These are phyloP conservation scores for Fusarium subtropicale DNA, from an alignment of 2,329 filamentous ascomycete genomes.

Conservation along the genomic window DNA sequence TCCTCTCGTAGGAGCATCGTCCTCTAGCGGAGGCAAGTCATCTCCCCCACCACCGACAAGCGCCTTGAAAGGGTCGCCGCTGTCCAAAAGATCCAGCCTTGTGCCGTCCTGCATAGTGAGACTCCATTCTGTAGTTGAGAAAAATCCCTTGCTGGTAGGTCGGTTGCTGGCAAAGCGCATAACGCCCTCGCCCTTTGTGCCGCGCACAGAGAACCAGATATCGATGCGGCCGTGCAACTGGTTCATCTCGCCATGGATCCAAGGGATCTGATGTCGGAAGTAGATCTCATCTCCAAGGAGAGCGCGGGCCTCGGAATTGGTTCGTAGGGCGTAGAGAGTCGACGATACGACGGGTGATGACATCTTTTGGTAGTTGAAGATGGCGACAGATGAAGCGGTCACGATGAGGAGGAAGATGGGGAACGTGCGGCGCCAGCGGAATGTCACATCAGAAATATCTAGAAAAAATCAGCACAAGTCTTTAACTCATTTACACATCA, in stretches of 20 bases:
- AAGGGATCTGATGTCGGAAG: conserved; percentile 81
- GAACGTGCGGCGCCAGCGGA: conserved; percentile 77
- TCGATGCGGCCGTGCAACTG: conserved; percentile 92
- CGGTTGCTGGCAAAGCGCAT: conserved; percentile 86
- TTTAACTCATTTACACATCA: neutral
- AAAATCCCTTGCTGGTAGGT: conserved; percentile 69
- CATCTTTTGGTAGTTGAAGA: conserved; percentile 99
- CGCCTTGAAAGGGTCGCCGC: conserved; percentile 74
- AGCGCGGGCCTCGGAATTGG: conserved; percentile 77
- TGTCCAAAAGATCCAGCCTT: conserved; percentile 79
- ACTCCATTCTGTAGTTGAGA: conserved; percentile 92
- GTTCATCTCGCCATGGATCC: conserved; percentile 90
- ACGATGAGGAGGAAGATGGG: conserved; percentile 84
- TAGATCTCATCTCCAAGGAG: conserved; percentile 89
- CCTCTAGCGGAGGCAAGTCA: conserved; percentile 51
- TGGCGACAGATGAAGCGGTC: conserved; percentile 78
- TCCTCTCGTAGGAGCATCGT: conserved; percentile 58
- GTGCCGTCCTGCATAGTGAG: conserved; percentile 72
- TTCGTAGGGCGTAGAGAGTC: conserved; percentile 91
- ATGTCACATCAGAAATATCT: conserved; percentile 59
- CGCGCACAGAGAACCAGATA: conserved; percentile 87
- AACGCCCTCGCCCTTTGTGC: conserved; percentile 74
- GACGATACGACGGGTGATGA: conserved; percentile 88
- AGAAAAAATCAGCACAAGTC: conserved; percentile 3
- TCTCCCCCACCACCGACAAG: conserved; percentile 60